phyloP scores from a whole-genome alignment of 768 basidiomycete genomes.

The Mycena chlorophos region DNA sequence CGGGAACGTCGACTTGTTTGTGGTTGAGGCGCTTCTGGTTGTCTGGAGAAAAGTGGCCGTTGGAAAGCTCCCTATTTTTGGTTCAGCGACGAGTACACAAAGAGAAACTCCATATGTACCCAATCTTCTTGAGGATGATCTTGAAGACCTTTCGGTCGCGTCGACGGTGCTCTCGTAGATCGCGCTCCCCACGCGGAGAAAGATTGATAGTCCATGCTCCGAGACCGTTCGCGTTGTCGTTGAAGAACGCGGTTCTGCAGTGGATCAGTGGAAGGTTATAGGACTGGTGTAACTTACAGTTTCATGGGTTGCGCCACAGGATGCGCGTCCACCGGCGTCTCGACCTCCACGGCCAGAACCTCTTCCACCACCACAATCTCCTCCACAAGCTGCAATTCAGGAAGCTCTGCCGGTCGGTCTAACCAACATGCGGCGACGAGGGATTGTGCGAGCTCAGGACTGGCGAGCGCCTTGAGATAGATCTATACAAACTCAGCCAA shows the following conservation, averaged over 20 bases:
- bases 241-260: constrained; percentile 47
- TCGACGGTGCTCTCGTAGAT: constrained; percentile 48
- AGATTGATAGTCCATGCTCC: constrained; percentile 67
- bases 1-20: constrained; percentile 46
- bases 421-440: neutral
- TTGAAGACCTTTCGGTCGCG: constrained; percentile 47
- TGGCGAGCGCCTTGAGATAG: constrained; percentile 1
- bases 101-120: constrained; percentile 37
- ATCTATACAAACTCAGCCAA: neutral
- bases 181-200: constrained; percentile 47
- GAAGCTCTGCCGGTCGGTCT: neutral
- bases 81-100: neutral
- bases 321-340: constrained; percentile 29
- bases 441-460: neutral
- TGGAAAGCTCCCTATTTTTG: constrained; percentile 60
- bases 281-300: constrained; percentile 32
- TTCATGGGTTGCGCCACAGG: constrained; percentile 59
- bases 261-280: neutral
- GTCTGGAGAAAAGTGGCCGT: constrained; percentile 66
- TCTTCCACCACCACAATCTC: constrained; percentile 4
- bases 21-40: constrained; percentile 64
- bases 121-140: constrained; percentile 69
- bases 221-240: constrained; percentile 58
- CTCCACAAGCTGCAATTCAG: neutral
- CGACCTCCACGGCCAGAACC: neutral